Evolutionary conservation across 2,329 filamentous ascomycete genomes (phyloP).

Genomic region (Apiospora hydei): DNA sequence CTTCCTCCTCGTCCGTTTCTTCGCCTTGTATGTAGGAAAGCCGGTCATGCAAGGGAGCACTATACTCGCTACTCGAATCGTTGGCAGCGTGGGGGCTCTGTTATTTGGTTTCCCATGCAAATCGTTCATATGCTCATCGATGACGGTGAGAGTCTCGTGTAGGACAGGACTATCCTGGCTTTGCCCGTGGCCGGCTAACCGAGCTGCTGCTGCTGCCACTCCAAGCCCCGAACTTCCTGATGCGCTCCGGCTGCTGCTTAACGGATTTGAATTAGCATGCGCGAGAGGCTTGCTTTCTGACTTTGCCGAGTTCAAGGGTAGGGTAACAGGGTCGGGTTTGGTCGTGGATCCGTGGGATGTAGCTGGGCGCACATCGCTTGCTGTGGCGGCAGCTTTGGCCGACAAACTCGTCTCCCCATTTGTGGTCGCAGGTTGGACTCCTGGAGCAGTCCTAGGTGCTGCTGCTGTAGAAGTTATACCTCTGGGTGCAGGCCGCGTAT

Average conservation of each 20-base stretch:
- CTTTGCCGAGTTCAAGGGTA: slow-evolving; percentile 53
- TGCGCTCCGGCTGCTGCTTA: slow-evolving; percentile 30
- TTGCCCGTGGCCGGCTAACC: slow-evolving; percentile 47
- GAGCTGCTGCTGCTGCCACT: slow-evolving; percentile 30
- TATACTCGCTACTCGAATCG: slow-evolving; percentile 91
- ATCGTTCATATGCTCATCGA: slow-evolving; percentile 95
- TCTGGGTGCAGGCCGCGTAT: slow-evolving; percentile 66
- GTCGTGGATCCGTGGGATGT: slow-evolving; percentile 32
- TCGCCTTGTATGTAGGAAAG: slow-evolving; percentile 93
- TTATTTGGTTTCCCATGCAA: slow-evolving; percentile 65
- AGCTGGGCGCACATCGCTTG: slow-evolving; percentile 38
- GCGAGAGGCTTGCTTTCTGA: slow-evolving; percentile 40
- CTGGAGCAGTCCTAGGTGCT: slow-evolving; percentile 41
- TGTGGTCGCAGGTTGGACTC: slow-evolving; percentile 31
- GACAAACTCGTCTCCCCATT: background rate
- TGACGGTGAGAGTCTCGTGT: slow-evolving; percentile 93
- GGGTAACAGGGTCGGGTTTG: slow-evolving; percentile 44
- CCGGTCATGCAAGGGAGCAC: slow-evolving; percentile 76
- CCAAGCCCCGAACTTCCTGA: slow-evolving; percentile 45
- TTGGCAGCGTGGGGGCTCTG: slow-evolving; percentile 61
- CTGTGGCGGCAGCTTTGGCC: slow-evolving; percentile 28
- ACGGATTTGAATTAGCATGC: slow-evolving; percentile 35
- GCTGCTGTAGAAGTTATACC: slow-evolving; percentile 37
- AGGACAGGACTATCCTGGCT: slow-evolving; percentile 71
- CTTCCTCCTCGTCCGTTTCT: slow-evolving; percentile 94